Percentiles rank a stretch among this genome's conserved stretches.
phyloP scores from a whole-genome alignment of 495 filamentous ascomycete species.

The Tuber aestivum region DNA sequence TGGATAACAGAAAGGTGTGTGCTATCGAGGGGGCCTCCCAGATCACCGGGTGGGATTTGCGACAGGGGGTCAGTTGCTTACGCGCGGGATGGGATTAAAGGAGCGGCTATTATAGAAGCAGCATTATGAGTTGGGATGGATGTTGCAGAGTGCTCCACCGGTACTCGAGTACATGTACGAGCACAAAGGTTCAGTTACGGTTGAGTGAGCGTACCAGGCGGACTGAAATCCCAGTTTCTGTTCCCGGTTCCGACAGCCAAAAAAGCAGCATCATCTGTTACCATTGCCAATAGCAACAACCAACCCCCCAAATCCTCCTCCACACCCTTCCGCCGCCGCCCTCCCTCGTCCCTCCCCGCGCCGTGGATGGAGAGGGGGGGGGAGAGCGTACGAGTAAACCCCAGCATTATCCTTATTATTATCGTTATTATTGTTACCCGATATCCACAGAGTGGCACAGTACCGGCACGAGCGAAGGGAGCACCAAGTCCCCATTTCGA shows the following conservation, averaged over 20 bases:
- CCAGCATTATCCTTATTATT: neutral
- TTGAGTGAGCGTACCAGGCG: conserved; percentile 11
- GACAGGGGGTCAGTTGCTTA: conserved; percentile 27
- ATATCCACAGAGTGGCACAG: conserved; percentile 27
- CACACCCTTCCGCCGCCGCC: conserved; percentile 5
- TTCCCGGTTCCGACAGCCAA: conserved; percentile 19
- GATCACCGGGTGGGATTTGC: conserved; percentile 36
- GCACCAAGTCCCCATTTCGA: neutral
- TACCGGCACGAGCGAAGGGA: neutral
- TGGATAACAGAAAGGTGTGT: conserved; percentile 36
- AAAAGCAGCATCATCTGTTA: neutral
- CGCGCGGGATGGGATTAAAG: conserved; percentile 34
- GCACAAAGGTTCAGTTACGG: neutral
- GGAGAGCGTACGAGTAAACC: too few species aligned
- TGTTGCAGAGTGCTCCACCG: neutral
- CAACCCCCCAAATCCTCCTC: conserved; percentile 24
- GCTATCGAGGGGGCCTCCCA: conserved; percentile 22
- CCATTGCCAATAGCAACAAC: conserved; percentile 36
- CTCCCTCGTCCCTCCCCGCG: conserved; percentile 21
- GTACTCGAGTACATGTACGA: too few species aligned
- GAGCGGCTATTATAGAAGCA: conserved; percentile 33
- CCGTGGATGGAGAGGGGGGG: conserved; percentile 25
- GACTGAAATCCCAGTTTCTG: conserved; percentile 20
- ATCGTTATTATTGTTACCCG: conserved; percentile 20
- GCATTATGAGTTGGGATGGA: neutral